Conservation (phyloP, 495 filamentous ascomycete species). For the Trichoderma erinaceum region DNA sequence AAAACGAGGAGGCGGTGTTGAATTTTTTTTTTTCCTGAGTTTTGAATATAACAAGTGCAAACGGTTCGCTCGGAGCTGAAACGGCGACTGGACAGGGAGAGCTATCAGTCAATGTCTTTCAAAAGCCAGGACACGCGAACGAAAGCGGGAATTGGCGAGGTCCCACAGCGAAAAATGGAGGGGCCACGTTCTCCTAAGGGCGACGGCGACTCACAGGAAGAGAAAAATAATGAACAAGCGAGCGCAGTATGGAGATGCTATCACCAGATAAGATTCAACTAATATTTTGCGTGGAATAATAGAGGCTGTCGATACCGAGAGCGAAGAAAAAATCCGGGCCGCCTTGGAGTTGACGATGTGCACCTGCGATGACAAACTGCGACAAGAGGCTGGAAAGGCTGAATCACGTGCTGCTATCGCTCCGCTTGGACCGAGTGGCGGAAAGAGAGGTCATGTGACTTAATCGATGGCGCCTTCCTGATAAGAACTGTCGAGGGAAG, state of each 20-base stretch:
- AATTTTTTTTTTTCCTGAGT: background rate
- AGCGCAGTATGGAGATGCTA: background rate
- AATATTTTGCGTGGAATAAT: slow-evolving; percentile 5
- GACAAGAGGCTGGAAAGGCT: background rate
- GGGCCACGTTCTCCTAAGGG: slow-evolving; percentile 1
- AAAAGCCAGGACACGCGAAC: slow-evolving; percentile 10
- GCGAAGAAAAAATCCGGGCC: background rate
- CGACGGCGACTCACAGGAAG: background rate
- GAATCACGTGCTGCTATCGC: background rate
- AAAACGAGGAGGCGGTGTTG: background rate
- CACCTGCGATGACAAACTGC: slow-evolving; percentile 10
- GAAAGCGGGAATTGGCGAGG: slow-evolving; percentile 13
- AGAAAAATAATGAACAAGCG: slow-evolving; percentile 1
- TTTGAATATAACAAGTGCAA: slow-evolving; percentile 6
- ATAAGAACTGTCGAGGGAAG: background rate
- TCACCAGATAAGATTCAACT: slow-evolving; percentile 1
- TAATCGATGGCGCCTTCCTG: background rate
- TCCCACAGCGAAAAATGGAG: slow-evolving; percentile 12
- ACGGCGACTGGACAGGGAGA: slow-evolving; percentile 1
- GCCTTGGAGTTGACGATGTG: slow-evolving; percentile 14
- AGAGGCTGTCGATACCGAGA: slow-evolving; percentile 8
- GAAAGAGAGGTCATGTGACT: background rate
- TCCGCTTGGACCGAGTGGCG: background rate
- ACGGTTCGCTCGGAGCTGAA: slow-evolving; percentile 6
- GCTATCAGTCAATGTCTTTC: slow-evolving; percentile 11